phyloP scores from a whole-genome alignment of 2,329 filamentous ascomycete species.

The Pseudogymnoascus sp. region DNA sequence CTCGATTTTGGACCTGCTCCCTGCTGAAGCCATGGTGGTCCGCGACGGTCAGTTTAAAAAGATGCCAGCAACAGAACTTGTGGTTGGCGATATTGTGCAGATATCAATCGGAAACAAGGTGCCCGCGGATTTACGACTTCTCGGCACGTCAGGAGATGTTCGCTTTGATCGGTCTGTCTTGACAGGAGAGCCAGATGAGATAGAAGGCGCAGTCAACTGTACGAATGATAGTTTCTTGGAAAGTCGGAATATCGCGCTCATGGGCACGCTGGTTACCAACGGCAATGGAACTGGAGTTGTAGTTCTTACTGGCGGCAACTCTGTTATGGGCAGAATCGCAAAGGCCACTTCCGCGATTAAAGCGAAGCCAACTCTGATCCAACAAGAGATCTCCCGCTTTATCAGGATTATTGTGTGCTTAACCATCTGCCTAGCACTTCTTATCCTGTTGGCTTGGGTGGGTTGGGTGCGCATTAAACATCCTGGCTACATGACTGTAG shows the following conservation, averaged over 20 bases:
- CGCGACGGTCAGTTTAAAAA: constrained; percentile 37
- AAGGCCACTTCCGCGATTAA: constrained; percentile 33
- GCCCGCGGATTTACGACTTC: constrained; percentile 57
- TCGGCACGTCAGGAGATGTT: constrained; percentile 76
- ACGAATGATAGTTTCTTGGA: constrained; percentile 73
- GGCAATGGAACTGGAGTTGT: constrained; percentile 88
- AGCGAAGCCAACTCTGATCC: constrained; percentile 32
- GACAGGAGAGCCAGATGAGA: constrained; percentile 95
- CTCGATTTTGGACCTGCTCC: constrained; percentile 38
- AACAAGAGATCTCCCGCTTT: constrained; percentile 37
- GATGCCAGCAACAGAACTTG: constrained; percentile 32
- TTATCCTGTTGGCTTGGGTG: constrained; percentile 38
- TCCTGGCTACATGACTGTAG: constrained; percentile 32
- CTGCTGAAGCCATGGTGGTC: constrained; percentile 35
- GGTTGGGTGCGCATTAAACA: constrained; percentile 34
- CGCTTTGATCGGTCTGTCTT: constrained; percentile 97
- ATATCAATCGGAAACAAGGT: constrained; percentile 59
- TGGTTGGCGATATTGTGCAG: constrained; percentile 56
- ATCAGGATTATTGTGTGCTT: constrained; percentile 34
- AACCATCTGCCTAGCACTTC: constrained; percentile 31
- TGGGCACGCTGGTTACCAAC: constrained; percentile 91
- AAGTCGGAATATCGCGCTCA: constrained; percentile 99
- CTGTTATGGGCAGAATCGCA: constrained; percentile 67
- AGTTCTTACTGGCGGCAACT: constrained; percentile 76
- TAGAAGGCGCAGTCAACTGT: constrained; percentile 64